Percentiles rank a stretch among this genome's conserved stretches.
phyloP scores from a whole-genome alignment of 768 basidiomycete species.

The Megacollybia marginata region DNA sequence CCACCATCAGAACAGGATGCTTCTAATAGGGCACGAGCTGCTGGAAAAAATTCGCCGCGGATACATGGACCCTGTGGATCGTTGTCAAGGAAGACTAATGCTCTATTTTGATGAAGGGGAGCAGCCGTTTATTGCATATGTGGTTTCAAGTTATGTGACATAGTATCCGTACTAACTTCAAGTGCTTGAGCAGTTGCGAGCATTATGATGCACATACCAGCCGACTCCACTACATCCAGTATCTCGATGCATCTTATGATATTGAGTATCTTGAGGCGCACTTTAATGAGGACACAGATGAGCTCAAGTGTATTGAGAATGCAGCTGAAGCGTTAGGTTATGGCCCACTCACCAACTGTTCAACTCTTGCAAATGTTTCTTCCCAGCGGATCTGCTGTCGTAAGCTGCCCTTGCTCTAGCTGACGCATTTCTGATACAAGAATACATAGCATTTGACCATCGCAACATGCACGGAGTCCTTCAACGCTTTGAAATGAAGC shows the following conservation, averaged over 20 bases:
- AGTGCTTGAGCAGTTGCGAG: background rate
- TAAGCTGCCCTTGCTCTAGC: slow-evolving; percentile 1
- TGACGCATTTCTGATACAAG: background rate
- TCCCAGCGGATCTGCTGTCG: slow-evolving; percentile 10
- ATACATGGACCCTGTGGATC: background rate
- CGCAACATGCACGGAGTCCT: background rate
- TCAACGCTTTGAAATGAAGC: background rate
- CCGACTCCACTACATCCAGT: background rate
- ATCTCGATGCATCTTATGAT: slow-evolving; percentile 7
- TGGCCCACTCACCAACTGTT: slow-evolving; percentile 10
- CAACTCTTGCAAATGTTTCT: slow-evolving; percentile 11
- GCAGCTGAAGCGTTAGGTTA: slow-evolving; percentile 5
- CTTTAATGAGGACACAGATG: slow-evolving; percentile 11
- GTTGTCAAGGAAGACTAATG: background rate
- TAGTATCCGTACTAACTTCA: background rate
- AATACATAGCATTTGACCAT: slow-evolving; percentile 2
- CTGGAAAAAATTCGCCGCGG: background rate
- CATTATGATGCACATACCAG: background rate
- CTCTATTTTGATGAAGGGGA: background rate
- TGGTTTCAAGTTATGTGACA: background rate
- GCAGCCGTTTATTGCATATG: background rate
- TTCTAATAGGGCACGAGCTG: background rate
- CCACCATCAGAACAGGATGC: background rate
- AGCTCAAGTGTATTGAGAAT: slow-evolving; percentile 14
- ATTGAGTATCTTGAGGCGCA: slow-evolving; percentile 14